Percentiles rank a stretch among this genome's conserved stretches.
Conservation (phyloP, 441 rosid species). For the Macaranga tanarius region DNA sequence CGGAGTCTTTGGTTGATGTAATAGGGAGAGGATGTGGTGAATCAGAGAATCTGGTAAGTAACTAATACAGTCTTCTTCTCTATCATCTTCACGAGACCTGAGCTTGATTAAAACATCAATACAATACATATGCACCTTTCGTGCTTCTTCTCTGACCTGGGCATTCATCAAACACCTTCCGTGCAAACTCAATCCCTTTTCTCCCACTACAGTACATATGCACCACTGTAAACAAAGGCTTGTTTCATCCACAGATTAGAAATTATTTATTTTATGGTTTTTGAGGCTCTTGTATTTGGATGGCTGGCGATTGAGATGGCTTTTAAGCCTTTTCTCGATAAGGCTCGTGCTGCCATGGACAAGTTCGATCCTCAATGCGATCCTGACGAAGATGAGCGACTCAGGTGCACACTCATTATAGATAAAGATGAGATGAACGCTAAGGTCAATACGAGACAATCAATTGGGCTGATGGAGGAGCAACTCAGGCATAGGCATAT, state of each 20-base stretch:
- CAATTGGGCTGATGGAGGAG: conserved; percentile 44
- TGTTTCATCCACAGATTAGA: too few species aligned
- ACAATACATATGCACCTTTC: too few species aligned
- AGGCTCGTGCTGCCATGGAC: conserved; percentile 43
- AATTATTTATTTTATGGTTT: too few species aligned
- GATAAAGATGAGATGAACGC: conserved; percentile 62
- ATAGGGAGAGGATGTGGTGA: too few species aligned
- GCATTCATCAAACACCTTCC: conserved; percentile 55
- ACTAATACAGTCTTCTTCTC: too few species aligned
- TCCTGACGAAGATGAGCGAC: too few species aligned
- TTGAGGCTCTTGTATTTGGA: conserved; percentile 69
- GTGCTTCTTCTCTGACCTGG: too few species aligned
- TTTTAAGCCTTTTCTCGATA: conserved; percentile 67
- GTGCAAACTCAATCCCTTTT: conserved; percentile 37
- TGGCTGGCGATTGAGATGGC: conserved; percentile 80
- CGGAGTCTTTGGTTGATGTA: too few species aligned
- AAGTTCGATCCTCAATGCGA: conserved; percentile 56
- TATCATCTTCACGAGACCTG: too few species aligned
- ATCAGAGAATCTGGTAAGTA: too few species aligned
- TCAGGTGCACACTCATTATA: conserved; percentile 53
- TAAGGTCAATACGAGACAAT: conserved; percentile 41
- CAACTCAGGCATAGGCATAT: conserved; percentile 29
- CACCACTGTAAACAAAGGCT: too few species aligned
- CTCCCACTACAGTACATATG: conserved; percentile 39
- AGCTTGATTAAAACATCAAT: too few species aligned